Evolutionary conservation across 371 early-diverging fungal genomes (phyloP), one percentile per base, ranked within the genome.

Genomic region (Mucor racemosus): DNA sequence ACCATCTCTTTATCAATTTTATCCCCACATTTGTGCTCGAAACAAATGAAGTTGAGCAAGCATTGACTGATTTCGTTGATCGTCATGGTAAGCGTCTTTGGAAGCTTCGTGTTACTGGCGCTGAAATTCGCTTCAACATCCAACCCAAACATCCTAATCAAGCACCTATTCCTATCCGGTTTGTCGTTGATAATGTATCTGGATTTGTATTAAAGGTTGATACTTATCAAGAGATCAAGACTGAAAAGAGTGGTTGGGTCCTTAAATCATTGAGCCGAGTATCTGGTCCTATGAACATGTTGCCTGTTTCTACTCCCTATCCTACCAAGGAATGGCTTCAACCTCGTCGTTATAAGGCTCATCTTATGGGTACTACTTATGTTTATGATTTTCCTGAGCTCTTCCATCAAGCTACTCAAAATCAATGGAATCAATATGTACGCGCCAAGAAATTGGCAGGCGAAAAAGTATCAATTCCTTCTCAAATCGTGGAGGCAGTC

Each of bases 311-410:
- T 58, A 89, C 91, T 57, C 93, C 92, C 71, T 96, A 98, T 72
- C 90, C 93, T 61, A 92, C 94, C 72, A 97, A 96, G 89, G 96
- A 96, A 76, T 89, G 92, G 88, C 89, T 99, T 65, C 98, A 98
- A 85, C 97, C 97, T 66, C 93, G 94, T 67, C 95, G 99, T 73
- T 95, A 97, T 88, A 94, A 95, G 90, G 99, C 97, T 62, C 97
- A 98, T 68, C 80, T 96, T 69, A 94, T 97, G 93, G 98, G 97
- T 50, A 99, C 99, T 13, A 96, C 98, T 19, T 99, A 97, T 69
- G 95, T 99, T 36, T 97, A 99, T 72, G 99, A 99, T 73, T 99
- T 96, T 89, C 95, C 96, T 7, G 97, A 96, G 64, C 87, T 99
- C 69, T 97, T 99, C 92, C 88, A 91, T 36, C 89, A 92, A 69